Conservation (phyloP, 139 green algal species). For the Closterium sp. region DNA sequence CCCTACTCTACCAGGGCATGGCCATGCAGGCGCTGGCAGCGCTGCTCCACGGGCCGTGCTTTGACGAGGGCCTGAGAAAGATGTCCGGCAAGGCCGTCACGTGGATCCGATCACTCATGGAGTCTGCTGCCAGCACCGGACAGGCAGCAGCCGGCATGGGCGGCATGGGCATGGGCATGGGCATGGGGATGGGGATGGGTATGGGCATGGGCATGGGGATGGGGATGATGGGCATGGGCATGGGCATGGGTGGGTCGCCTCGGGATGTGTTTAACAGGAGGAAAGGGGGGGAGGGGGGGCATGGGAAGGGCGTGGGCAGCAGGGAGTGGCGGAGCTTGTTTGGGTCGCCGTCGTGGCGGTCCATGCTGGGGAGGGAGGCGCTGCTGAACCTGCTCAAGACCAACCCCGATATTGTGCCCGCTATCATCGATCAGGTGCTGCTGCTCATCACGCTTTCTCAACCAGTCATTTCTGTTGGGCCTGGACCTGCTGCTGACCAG, state of each 20-base stretch:
- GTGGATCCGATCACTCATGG: constrained; percentile 44
- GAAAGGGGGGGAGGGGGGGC: background rate
- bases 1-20: constrained; percentile 12
- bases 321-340: background rate
- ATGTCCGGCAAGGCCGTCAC: constrained; percentile 39
- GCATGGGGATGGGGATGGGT: background rate
- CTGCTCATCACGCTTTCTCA: constrained; percentile 30
- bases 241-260: background rate
- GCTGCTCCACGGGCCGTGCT: constrained; percentile 49
- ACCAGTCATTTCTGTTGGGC: background rate
- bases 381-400: constrained; percentile 64
- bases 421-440: constrained; percentile 59
- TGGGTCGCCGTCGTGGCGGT: background rate
- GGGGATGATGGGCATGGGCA: background rate
- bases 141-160: background rate
- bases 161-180: constrained; percentile 42
- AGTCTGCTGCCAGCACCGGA: background rate
- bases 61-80: constrained; percentile 40
- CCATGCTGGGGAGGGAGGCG: constrained; percentile 55
- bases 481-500: background rate
- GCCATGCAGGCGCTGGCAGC: constrained; percentile 44
- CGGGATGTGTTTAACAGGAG: background rate
- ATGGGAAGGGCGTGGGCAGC: background rate
- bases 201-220: constrained; percentile 43
- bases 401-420: constrained; percentile 62